These are phyloP conservation scores for Penicillium paxilli DNA, from an alignment of 495 filamentous ascomycete species.

Conservation along the genomic window DNA sequence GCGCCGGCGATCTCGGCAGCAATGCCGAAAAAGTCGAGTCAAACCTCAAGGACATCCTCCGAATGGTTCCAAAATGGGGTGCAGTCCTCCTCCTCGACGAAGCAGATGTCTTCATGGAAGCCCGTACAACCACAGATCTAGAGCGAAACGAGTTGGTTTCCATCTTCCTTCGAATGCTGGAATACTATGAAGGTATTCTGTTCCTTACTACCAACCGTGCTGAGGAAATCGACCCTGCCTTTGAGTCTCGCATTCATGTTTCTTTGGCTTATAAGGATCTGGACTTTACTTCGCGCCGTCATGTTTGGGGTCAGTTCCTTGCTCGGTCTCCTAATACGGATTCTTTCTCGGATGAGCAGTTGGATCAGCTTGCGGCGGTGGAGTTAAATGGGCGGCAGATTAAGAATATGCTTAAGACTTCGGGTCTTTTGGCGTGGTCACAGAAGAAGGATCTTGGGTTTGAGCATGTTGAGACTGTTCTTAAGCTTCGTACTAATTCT, in stretches of 20 bases:
- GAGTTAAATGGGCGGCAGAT: constrained; percentile 42
- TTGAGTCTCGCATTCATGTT: constrained; percentile 53
- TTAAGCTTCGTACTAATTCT: constrained; percentile 11
- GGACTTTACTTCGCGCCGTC: constrained; percentile 23
- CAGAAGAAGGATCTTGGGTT: constrained; percentile 14
- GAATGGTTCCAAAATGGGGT: constrained; percentile 49
- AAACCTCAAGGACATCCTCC: constrained; percentile 50
- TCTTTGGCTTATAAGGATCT: constrained; percentile 48
- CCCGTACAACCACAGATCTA: constrained; percentile 31
- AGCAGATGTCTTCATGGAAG: constrained; percentile 48
- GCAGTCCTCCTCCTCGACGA: constrained; percentile 48
- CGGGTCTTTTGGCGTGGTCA: constrained; percentile 25
- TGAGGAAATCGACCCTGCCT: constrained; percentile 49
- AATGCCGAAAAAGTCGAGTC: constrained; percentile 49
- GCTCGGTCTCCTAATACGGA: constrained; percentile 8
- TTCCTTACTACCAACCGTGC: constrained; percentile 61
- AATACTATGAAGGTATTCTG: constrained; percentile 60
- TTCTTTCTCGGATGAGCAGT: constrained; percentile 26
- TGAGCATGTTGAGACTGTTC: constrained; percentile 17
- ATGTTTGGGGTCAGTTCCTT: constrained; percentile 34
- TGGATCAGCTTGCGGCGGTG: constrained; percentile 24
- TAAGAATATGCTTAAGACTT: constrained; percentile 54
- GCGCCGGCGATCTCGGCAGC: constrained; percentile 55
- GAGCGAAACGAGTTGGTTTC: constrained; percentile 46
- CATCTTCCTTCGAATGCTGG: constrained; percentile 52